A percentile compares a stretch with the other conserved stretches of the same genome.
Evolutionary conservation across 2,329 filamentous ascomycete species (phyloP).

Genomic region (Xylariaceae sp.): DNA sequence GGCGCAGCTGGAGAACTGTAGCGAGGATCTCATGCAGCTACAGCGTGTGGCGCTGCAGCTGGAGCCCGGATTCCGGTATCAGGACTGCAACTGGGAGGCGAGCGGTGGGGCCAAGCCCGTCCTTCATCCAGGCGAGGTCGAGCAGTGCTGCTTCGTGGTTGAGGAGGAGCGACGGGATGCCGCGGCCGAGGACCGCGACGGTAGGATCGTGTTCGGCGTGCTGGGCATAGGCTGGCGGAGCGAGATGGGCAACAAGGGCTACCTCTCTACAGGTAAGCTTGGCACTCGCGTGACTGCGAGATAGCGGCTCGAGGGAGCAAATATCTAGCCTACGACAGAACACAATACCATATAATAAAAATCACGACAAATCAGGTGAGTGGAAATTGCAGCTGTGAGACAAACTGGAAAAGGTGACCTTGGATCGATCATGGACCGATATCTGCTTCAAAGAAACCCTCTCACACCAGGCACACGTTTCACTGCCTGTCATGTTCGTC

Average conservation of each 20-base stretch:
- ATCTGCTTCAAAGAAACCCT: too few species aligned
- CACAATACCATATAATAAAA: too few species aligned
- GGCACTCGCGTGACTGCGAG: slow-evolving; percentile 42
- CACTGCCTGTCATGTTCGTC: too few species aligned
- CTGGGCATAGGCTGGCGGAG: slow-evolving; percentile 84
- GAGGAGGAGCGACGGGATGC: slow-evolving; percentile 37
- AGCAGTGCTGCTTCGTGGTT: slow-evolving; percentile 61
- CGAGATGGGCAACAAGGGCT: slow-evolving; percentile 84
- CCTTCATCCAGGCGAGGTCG: slow-evolving; percentile 57
- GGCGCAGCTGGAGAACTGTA: slow-evolving; percentile 92
- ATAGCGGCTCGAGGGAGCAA: too few species aligned
- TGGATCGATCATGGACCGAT: too few species aligned
- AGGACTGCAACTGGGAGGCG: slow-evolving; percentile 53
- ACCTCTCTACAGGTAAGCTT: slow-evolving; percentile 79
- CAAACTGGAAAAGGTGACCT: too few species aligned
- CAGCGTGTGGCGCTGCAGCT: slow-evolving; percentile 58
- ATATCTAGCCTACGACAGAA: too few species aligned
- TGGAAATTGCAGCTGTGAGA: too few species aligned
- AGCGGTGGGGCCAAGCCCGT: slow-evolving; percentile 44
- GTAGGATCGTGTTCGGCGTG: slow-evolving; percentile 67
- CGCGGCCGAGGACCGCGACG: slow-evolving; percentile 49
- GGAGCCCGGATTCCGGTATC: slow-evolving; percentile 44
- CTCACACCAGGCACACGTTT: too few species aligned
- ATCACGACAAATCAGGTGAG: too few species aligned
- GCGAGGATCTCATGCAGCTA: slow-evolving; percentile 74